Conservation (phyloP, 2,329 filamentous ascomycete genomes). For the Trichoderma atroviride region DNA sequence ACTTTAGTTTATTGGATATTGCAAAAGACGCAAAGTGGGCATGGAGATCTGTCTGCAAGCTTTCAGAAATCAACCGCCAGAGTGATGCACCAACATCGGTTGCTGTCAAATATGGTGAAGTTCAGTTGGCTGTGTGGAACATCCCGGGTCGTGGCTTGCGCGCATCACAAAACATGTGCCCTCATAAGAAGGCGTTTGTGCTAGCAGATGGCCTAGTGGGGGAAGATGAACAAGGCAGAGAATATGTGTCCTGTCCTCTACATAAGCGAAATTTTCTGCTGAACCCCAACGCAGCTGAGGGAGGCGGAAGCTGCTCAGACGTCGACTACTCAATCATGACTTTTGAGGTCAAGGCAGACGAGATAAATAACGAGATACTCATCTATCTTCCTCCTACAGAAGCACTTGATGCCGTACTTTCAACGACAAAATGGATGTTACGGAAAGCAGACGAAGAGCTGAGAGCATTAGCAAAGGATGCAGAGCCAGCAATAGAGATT, state of each 20-base stretch:
- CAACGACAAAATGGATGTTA: slow-evolving; percentile 78
- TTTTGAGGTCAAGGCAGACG: slow-evolving; percentile 73
- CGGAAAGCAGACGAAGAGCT: slow-evolving; percentile 64
- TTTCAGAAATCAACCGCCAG: slow-evolving; percentile 64
- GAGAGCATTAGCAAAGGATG: background rate
- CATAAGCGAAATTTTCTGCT: slow-evolving; percentile 80
- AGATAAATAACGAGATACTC: slow-evolving; percentile 79
- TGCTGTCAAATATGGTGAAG: slow-evolving; percentile 83
- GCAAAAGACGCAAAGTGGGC: slow-evolving; percentile 62
- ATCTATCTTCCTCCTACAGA: slow-evolving; percentile 77
- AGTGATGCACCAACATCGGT: slow-evolving; percentile 48
- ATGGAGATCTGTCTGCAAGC: slow-evolving; percentile 80
- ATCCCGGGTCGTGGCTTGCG: slow-evolving; percentile 76
- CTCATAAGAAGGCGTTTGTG: slow-evolving; percentile 88
- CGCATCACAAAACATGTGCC: slow-evolving; percentile 92
- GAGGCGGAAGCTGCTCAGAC: slow-evolving; percentile 60
- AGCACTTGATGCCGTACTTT: slow-evolving; percentile 77
- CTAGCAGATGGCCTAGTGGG: slow-evolving; percentile 84
- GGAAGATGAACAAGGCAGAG: slow-evolving; percentile 49
- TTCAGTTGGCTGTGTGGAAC: slow-evolving; percentile 85
- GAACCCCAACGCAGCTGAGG: slow-evolving; percentile 73
- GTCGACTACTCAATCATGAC: slow-evolving; percentile 76
- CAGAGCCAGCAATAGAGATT: background rate
- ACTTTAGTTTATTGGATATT: slow-evolving; percentile 67
- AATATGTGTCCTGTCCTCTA: slow-evolving; percentile 72